A percentile compares a stretch with the other conserved stretches of the same genome.
Conservation (phyloP, 2,329 filamentous ascomycete genomes). For the Claviceps paspali region DNA sequence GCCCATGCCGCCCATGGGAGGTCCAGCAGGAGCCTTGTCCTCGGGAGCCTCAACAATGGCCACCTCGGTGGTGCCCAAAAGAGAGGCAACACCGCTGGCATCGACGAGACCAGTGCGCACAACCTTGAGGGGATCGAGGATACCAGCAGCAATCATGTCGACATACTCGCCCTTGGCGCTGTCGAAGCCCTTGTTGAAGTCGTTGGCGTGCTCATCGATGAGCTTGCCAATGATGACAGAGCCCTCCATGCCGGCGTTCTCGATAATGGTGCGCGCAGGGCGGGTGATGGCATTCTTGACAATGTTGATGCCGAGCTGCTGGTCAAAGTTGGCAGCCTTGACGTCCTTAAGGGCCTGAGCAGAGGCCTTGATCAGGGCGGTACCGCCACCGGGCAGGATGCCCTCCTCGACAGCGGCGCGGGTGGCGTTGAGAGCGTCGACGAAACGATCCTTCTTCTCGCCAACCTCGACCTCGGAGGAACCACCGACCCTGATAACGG, state of each 20-base stretch:
- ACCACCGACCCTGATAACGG: conserved; percentile 98
- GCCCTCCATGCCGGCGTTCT: conserved; percentile 93
- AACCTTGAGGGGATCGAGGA: conserved; percentile 98
- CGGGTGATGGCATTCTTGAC: conserved; percentile 96
- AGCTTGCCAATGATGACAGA: conserved; percentile 97
- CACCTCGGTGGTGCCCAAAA: conserved; percentile 95
- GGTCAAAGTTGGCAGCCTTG: conserved; percentile 93
- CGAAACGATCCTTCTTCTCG: conserved; percentile 99
- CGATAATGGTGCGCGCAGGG: conserved; percentile 86
- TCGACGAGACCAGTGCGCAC: conserved; percentile 92
- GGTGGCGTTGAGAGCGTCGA: conserved; percentile 94
- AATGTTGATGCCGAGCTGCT: conserved; percentile 95
- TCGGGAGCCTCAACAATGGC: conserved; percentile 93
- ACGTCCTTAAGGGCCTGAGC: conserved; percentile 70
- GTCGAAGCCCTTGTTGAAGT: conserved; percentile 99
- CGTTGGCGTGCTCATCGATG: conserved; percentile 73
- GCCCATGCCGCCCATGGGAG: conserved; percentile 49
- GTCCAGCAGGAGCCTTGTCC: conserved; percentile 60
- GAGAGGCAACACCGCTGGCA: conserved; percentile 87
- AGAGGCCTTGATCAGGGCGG: conserved; percentile 92
- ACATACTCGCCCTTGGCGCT: conserved; percentile 95
- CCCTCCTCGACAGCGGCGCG: conserved; percentile 97
- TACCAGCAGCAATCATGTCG: conserved; percentile 94
- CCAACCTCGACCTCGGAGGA: conserved; percentile 96
- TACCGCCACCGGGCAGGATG: conserved; percentile 96